phyloP scores from a whole-genome alignment of 345 rosid genomes.

The Aethionema arabicum region DNA sequence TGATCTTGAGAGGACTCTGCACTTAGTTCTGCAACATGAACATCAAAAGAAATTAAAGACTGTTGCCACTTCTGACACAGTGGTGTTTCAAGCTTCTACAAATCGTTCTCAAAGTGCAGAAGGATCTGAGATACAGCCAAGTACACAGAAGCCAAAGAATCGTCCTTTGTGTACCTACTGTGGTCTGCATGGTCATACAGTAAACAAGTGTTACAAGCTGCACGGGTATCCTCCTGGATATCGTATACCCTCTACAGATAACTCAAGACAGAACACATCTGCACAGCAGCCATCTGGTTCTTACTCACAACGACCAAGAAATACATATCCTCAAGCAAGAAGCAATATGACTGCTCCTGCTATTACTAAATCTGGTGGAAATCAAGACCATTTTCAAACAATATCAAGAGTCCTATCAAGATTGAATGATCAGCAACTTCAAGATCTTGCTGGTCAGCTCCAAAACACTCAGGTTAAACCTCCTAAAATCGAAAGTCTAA shows the following conservation, averaged over 20 bases:
- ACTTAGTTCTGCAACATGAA: not conserved
- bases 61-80: rapidly evolving
- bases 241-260: no score
- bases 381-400: no score
- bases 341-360: no score
- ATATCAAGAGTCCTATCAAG: no score
- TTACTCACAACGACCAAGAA: no score
- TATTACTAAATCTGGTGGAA: no score
- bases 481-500: no score
- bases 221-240: conserved; percentile 1
- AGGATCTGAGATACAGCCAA: not conserved
- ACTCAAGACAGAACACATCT: not conserved
- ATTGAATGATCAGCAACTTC: no score
- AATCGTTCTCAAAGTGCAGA: not conserved
- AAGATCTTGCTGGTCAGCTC: no score
- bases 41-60: not conserved
- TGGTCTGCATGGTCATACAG: not conserved
- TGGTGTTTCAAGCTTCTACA: not conserved
- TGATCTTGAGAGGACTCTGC: not conserved
- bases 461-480: no score
- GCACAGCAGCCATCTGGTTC: not conserved
- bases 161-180: not conserved
- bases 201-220: not conserved
- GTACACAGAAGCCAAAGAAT: no score
- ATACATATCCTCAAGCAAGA: no score